These are phyloP conservation scores for Globisporangium recalcitrans DNA, from an alignment of 352 stramenopile genomes.

Conservation along the genomic window DNA sequence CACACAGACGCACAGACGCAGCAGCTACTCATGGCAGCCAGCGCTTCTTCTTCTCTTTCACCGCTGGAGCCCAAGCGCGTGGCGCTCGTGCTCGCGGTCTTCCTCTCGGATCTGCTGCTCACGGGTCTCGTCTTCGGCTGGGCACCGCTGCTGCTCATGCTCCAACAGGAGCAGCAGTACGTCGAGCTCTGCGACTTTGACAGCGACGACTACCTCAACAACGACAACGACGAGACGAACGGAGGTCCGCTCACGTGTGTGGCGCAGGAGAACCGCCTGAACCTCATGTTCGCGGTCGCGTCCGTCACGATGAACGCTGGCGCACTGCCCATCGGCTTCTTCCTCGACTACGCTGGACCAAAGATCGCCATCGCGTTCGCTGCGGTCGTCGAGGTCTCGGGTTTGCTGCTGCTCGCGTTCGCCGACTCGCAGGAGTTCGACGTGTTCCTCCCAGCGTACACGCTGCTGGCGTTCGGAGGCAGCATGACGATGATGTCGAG, in stretches of 20 bases:
- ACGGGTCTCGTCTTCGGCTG: constrained; percentile 86
- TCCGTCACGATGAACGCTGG: constrained; percentile 76
- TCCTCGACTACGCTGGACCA: constrained; percentile 66
- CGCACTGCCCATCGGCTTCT: constrained; percentile 71
- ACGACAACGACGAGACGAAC: constrained; percentile 14
- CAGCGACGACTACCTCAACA: constrained; percentile 16
- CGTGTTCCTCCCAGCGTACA: constrained; percentile 68
- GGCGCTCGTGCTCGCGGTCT: constrained; percentile 62
- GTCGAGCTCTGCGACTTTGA: constrained; percentile 50
- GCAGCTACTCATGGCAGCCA: constrained; percentile 8
- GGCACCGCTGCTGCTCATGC: constrained; percentile 78
- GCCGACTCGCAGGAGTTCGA: constrained; percentile 74
- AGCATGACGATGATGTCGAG: constrained; percentile 82
- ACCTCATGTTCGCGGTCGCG: constrained; percentile 82
- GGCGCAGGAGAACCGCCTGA: constrained; percentile 80
- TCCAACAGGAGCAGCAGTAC: constrained; percentile 82
- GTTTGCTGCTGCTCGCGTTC: constrained; percentile 62
- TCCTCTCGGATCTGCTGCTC: constrained; percentile 78
- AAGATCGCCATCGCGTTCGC: constrained; percentile 46
- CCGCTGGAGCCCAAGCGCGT: constrained; percentile 39
- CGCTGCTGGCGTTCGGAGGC: constrained; percentile 60
- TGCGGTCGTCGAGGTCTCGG: constrained; percentile 61
- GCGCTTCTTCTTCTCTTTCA: neutral
- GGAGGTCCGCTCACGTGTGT: constrained; percentile 34
- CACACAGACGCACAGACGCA: neutral